These are phyloP conservation scores for Biscogniauxia mediterranea DNA, from an alignment of 2,329 filamentous ascomycete genomes.

Conservation along the genomic window DNA sequence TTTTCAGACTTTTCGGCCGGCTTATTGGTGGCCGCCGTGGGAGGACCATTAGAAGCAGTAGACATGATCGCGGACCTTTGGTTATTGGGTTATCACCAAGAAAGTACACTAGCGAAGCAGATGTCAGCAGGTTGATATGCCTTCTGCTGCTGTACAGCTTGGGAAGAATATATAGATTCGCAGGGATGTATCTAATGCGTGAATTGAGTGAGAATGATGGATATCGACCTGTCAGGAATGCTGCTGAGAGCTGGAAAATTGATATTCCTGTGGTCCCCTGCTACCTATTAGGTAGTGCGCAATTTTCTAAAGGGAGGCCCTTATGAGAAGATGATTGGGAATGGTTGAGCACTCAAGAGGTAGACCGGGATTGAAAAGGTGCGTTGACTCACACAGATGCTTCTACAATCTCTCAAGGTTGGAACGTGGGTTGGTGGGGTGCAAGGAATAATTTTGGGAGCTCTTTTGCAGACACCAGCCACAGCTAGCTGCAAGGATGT, in stretches of 20 bases:
- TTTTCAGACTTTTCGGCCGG: constrained; percentile 16
- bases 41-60: constrained; percentile 14
- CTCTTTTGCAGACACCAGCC: not conserved
- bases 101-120: not conserved
- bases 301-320: not conserved
- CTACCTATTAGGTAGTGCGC: not conserved
- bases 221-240: not conserved
- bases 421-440: not conserved
- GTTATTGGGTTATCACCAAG: not conserved
- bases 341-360: not conserved
- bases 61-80: constrained; percentile 16
- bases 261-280: not conserved
- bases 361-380: not conserved
- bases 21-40: constrained; percentile 17
- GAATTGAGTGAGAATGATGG: not conserved
- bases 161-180: not conserved
- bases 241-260: not conserved
- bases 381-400: constrained; percentile 2
- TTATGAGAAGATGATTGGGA: not conserved
- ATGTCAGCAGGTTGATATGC: not conserved
- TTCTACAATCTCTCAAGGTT: not conserved
- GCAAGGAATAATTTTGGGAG: constrained; percentile 6
- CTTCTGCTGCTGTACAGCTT: not conserved
- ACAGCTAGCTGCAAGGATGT: not conserved
- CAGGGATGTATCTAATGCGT: not conserved